Conservation (phyloP, 148 eudicot species). For the Pouteria glomerata region DNA sequence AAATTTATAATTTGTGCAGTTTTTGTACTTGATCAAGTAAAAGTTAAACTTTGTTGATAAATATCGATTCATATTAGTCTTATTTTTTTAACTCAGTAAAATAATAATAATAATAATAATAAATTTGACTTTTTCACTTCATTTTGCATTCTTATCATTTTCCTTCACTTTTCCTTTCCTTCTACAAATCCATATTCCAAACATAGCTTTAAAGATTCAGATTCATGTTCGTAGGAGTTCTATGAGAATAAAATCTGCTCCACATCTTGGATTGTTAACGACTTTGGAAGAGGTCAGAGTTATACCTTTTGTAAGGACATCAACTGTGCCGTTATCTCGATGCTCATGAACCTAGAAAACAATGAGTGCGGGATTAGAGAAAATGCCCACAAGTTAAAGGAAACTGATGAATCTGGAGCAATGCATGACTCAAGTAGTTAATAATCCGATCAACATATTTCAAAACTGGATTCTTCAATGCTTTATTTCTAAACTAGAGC, state of each 20-base stretch:
- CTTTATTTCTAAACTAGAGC: too few relatives aligned
- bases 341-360: constrained; percentile 42
- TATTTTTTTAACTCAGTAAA: too few relatives aligned
- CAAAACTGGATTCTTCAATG: background rate
- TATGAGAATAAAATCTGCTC: background rate
- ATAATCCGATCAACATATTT: background rate
- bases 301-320: constrained; percentile 44
- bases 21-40: too few relatives aligned
- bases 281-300: background rate
- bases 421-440: background rate
- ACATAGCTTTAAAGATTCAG: background rate
- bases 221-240: background rate
- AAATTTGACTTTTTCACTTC: too few relatives aligned
- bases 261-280: background rate
- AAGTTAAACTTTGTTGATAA: too few relatives aligned
- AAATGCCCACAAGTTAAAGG: background rate
- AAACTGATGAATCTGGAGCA: background rate
- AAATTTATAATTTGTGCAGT: too few relatives aligned
- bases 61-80: too few relatives aligned
- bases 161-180: background rate
- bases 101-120: too few relatives aligned
- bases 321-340: constrained; percentile 38
- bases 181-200: too few relatives aligned
- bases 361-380: background rate
- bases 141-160: too few relatives aligned